Evolutionary conservation across 768 basidiomycete genomes (phyloP), one percentile per base, ranked within the genome.

Genomic region (Amanita inopinata): DNA sequence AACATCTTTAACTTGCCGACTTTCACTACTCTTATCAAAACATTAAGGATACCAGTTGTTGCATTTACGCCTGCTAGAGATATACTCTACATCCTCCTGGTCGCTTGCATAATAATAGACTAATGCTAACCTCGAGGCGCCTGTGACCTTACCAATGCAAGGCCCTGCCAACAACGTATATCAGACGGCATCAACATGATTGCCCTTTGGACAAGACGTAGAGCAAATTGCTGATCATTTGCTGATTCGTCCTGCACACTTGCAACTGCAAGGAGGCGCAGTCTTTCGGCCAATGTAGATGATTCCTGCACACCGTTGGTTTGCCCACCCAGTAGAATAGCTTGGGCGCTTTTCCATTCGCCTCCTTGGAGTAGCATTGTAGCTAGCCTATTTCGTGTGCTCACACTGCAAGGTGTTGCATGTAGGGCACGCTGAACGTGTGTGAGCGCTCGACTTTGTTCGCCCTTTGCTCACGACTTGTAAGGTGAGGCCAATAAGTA

Each of bases 151-250:
- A 76, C 69, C 62, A 70, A 78, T 12, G 74, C 79, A 46, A 87
- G 54, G 18, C 70, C 68, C 51, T 67, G 58, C 86, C 84, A 88
- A 42, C 65, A 73, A 23, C 51, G 58, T 42, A 53, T 25, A 14
- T 70, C 65, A 51, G 71, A 76, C 12, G 81, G 81, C 2, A 69
- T 60, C 35, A 86, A 62, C 69, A 78, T 68, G 37, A 86, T 64
- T 1, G 76, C 76, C 53, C 74, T 74, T 53, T 85, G 82, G 9
- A 77, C 76, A 40, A 66, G 63, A 14, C 56, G 62, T 36, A 68
- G 53, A 2, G 71, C 71, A 48, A 57, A 48, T 44, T 37, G 38
- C 5, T 33, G 38, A 37, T 48, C 42, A 27, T 46, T 28, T 28
- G 45, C 40, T 41, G 46, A 47, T 35, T 43, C 51, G 22, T 43